A percentile compares a stretch with the other conserved stretches of the same genome.
Evolutionary conservation across 495 filamentous ascomycete genomes (phyloP).

Genomic region (Trichocladium uniseriatum): DNA sequence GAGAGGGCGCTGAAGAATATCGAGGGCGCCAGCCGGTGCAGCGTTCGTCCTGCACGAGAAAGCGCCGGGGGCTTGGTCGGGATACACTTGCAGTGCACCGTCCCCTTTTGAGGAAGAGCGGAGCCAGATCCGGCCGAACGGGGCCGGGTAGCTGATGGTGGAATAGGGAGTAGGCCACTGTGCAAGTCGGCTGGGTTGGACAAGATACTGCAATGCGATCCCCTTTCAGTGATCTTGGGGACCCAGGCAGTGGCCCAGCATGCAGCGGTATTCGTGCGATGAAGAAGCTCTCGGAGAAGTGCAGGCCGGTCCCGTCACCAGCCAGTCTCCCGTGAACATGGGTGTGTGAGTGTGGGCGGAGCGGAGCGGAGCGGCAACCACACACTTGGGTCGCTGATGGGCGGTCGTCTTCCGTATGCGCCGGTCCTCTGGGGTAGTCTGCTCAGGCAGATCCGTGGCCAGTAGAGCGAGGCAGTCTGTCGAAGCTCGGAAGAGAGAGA

Average conservation of each 20-base stretch:
- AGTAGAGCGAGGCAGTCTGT: not conserved
- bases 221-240: conserved; percentile 33
- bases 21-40: not conserved
- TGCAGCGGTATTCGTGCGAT: conserved; percentile 37
- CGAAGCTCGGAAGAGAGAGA: conserved; percentile 24
- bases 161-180: conserved; percentile 9
- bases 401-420: conserved; percentile 12
- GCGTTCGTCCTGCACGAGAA: not conserved
- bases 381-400: conserved; percentile 13
- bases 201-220: conserved; percentile 40
- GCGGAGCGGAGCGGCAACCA: conserved; percentile 7
- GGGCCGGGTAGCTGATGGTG: conserved; percentile 8
- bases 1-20: not conserved
- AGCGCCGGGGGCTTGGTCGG: not conserved
- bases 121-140: conserved; percentile 14
- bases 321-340: conserved; percentile 9
- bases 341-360: not conserved
- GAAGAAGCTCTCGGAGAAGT: conserved; percentile 31
- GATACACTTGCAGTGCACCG: not conserved
- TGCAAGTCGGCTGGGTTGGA: conserved; percentile 25
- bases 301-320: conserved; percentile 28
- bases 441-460: conserved; percentile 8
- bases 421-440: conserved; percentile 8
- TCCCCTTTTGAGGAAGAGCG: conserved; percentile 14
- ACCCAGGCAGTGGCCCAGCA: conserved; percentile 33